Conservation (phyloP, 192 early-diverging fungal genomes). For the Backusella macrospora region DNA sequence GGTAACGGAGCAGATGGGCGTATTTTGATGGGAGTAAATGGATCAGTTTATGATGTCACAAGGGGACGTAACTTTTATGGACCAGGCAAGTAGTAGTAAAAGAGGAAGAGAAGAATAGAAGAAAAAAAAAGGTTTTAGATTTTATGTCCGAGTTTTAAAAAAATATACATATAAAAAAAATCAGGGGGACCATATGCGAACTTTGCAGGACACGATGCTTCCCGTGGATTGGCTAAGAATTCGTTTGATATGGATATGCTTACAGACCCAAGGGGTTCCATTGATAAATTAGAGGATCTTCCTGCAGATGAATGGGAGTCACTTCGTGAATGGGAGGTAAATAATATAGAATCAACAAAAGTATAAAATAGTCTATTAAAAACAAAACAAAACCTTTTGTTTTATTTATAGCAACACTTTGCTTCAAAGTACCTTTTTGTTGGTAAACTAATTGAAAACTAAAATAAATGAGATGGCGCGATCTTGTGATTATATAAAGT, state of each 20-base stretch:
- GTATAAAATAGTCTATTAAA: background rate
- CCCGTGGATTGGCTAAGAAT: conserved; percentile 86
- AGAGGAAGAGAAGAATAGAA: background rate
- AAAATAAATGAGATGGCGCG: conserved; percentile 10
- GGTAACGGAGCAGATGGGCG: conserved; percentile 61
- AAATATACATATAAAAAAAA: background rate
- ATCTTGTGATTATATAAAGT: conserved; percentile 23
- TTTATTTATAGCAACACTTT: conserved; percentile 58
- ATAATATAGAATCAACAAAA: background rate
- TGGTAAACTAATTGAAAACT: conserved; percentile 64
- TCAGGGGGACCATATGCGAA: conserved; percentile 88
- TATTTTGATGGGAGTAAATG: conserved; percentile 84
- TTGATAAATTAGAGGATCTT: conserved; percentile 83
- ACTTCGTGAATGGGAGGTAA: conserved; percentile 76
- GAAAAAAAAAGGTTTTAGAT: background rate
- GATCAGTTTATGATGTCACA: conserved; percentile 91
- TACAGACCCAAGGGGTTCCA: conserved; percentile 61
- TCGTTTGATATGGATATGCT: conserved; percentile 83
- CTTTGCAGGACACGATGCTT: conserved; percentile 97
- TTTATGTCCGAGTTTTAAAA: background rate
- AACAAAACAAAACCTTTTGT: background rate
- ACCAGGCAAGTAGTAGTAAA: conserved; percentile 58
- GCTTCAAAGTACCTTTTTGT: conserved; percentile 75
- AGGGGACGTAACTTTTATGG: conserved; percentile 87
- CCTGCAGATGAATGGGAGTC: conserved; percentile 70